phyloP scores from a whole-genome alignment of 306 rosid species.

The Morella rubra region DNA sequence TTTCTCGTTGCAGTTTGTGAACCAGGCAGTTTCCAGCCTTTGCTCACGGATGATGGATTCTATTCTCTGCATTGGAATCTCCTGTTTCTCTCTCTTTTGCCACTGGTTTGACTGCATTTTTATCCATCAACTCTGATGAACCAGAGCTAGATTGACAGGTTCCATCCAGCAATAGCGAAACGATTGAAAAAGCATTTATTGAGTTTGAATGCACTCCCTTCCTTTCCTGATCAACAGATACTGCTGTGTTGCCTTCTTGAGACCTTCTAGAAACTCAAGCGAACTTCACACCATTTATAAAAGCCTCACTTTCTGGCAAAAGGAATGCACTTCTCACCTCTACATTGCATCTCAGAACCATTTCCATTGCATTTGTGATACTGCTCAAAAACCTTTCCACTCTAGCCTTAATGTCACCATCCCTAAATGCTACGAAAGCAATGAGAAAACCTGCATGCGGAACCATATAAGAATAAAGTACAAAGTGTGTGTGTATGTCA shows the following conservation, averaged over 20 bases:
- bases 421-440: conserved; percentile 81
- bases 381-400: conserved; percentile 96
- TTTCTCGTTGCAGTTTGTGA: conserved; percentile 81
- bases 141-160: conserved; percentile 48
- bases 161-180: conserved; percentile 53
- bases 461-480: conserved; percentile 26
- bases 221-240: conserved; percentile 44
- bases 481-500: neutral
- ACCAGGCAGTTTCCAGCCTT: conserved; percentile 95
- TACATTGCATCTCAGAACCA: conserved; percentile 83
- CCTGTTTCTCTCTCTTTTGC: conserved; percentile 49
- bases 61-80: conserved; percentile 85
- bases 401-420: conserved; percentile 72
- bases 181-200: conserved; percentile 47
- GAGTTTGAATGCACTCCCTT: conserved; percentile 38
- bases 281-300: conserved; percentile 50
- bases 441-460: conserved; percentile 67
- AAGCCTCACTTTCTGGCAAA: conserved; percentile 65
- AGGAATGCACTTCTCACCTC: conserved; percentile 91
- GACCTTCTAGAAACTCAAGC: conserved; percentile 33
- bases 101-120: conserved; percentile 38
- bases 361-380: conserved; percentile 90
- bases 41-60: conserved; percentile 94
- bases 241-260: conserved; percentile 35
- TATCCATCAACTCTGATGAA: conserved; percentile 56